Conservation (phyloP, 805 yeast genomes). For the Yamadazyma olivae region DNA sequence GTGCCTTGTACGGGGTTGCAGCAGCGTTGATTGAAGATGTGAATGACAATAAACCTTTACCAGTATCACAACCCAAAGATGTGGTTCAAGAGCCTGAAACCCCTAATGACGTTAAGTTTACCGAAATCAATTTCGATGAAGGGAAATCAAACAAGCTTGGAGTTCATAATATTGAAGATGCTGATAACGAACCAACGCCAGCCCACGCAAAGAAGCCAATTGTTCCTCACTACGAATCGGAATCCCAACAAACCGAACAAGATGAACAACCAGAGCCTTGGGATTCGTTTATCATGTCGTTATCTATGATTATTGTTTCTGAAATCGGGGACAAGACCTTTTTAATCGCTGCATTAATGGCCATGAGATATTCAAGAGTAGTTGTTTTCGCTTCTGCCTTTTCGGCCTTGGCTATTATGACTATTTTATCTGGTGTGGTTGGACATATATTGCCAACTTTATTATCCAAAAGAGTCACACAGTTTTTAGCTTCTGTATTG, state of each 20-base stretch:
- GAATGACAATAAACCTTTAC: not conserved
- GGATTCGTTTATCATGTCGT: conserved; percentile 71
- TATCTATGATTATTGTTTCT: conserved; percentile 89
- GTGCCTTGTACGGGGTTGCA: no score
- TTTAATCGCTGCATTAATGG: conserved; percentile 95
- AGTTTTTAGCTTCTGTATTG: conserved; percentile 73
- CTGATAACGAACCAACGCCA: conserved; percentile 29
- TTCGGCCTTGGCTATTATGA: conserved; percentile 83
- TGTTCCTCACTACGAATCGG: conserved; percentile 13
- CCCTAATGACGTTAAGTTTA: conserved; percentile 12
- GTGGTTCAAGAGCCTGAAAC: conserved; percentile 3
- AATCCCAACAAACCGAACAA: conserved; percentile 11
- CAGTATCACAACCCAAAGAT: not conserved
- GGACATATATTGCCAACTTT: conserved; percentile 90
- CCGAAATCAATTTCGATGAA: conserved; percentile 9
- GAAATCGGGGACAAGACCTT: conserved; percentile 98
- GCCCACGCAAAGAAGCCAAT: conserved; percentile 18
- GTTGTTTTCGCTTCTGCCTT: conserved; percentile 90
- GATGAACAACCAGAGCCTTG: conserved; percentile 16
- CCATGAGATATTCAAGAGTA: conserved; percentile 84
- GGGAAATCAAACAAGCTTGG: conserved; percentile 17
- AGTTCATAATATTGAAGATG: conserved; percentile 19
- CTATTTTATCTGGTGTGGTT: conserved; percentile 81
- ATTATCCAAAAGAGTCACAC: conserved; percentile 76
- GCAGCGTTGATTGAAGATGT: no score